phyloP scores from a whole-genome alignment of 2,329 filamentous ascomycete species.

The Fusarium subglutinans region DNA sequence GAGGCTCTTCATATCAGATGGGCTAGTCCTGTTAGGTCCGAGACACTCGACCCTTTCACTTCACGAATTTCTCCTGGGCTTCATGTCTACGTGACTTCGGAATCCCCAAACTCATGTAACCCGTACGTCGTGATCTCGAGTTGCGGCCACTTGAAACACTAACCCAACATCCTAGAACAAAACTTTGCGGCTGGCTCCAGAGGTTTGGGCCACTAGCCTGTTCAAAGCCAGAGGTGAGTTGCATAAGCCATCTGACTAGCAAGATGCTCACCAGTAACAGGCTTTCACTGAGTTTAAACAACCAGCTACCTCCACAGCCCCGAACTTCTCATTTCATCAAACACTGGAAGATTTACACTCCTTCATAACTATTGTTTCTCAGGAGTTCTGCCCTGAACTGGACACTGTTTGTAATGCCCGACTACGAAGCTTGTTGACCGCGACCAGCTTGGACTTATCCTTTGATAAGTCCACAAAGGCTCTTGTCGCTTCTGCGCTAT shows the following conservation, averaged over 20 bases:
- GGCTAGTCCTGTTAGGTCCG: slow-evolving; percentile 68
- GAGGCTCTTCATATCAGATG: slow-evolving; percentile 83
- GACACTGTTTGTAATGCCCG: slow-evolving; percentile 61
- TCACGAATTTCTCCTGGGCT: slow-evolving; percentile 82
- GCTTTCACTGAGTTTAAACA: slow-evolving; percentile 67
- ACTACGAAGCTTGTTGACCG: slow-evolving; percentile 56
- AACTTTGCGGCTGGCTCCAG: slow-evolving; percentile 68
- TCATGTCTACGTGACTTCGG: slow-evolving; percentile 79
- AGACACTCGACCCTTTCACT: slow-evolving; percentile 73
- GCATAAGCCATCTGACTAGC: background rate
- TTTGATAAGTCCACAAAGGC: slow-evolving; percentile 74
- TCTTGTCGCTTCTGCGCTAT: slow-evolving; percentile 72
- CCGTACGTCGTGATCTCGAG: slow-evolving; percentile 37
- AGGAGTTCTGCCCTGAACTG: slow-evolving; percentile 59
- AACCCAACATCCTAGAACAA: slow-evolving; percentile 48
- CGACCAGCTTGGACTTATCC: slow-evolving; percentile 78
- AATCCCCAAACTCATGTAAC: slow-evolving; percentile 17
- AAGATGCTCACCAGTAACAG: slow-evolving; percentile 43
- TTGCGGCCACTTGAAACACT: background rate
- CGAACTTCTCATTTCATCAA: slow-evolving; percentile 76
- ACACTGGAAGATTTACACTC: slow-evolving; percentile 65
- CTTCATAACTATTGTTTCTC: slow-evolving; percentile 63
- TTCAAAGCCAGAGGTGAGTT: slow-evolving; percentile 43
- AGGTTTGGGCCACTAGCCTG: slow-evolving; percentile 69
- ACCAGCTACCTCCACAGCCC: slow-evolving; percentile 49